These are phyloP conservation scores for Saccharomyces hybrid DNA, from an alignment of 1,139 yeast genomes.

Conservation along the genomic window DNA sequence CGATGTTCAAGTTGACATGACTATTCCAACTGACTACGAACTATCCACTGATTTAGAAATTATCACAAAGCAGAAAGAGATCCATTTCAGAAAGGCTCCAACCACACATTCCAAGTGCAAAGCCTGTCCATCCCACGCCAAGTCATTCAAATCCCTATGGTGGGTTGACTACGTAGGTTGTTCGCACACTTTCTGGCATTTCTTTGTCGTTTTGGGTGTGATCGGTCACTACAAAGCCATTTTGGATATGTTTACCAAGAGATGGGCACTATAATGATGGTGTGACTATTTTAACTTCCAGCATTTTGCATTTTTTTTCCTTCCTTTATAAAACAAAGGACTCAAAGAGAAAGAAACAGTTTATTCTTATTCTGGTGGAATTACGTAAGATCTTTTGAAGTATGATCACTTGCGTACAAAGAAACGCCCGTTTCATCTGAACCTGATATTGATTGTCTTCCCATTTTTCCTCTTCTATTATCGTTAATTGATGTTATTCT, in stretches of 20 bases:
- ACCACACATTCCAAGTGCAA: constrained; percentile 11
- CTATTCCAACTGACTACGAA: constrained; percentile 32
- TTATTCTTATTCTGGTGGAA: not conserved
- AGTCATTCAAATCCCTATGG: constrained; percentile 60
- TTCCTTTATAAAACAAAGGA: not conserved
- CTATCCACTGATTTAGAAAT: constrained; percentile 26
- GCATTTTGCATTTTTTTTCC: not conserved
- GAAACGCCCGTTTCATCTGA: not conserved
- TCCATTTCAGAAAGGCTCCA: constrained; percentile 52
- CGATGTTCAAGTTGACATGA: constrained; percentile 38
- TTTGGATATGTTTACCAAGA: constrained; percentile 52
- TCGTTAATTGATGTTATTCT: not conserved
- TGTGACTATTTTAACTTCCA: not conserved
- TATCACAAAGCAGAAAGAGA: constrained; percentile 30
- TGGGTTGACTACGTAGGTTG: constrained; percentile 72
- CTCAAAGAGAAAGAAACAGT: not conserved
- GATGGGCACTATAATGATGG: constrained; percentile 17
- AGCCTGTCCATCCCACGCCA: constrained; percentile 19
- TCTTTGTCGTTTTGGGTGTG: constrained; percentile 80
- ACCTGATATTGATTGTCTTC: not conserved
- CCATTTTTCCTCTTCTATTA: not conserved
- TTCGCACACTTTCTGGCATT: constrained; percentile 91
- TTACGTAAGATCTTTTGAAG: not conserved
- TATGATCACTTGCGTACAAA: not conserved
- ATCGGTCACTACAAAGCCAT: constrained; percentile 78